phyloP scores from a whole-genome alignment of 108 stramenopile species.

The Poteriospumella lacustris region DNA sequence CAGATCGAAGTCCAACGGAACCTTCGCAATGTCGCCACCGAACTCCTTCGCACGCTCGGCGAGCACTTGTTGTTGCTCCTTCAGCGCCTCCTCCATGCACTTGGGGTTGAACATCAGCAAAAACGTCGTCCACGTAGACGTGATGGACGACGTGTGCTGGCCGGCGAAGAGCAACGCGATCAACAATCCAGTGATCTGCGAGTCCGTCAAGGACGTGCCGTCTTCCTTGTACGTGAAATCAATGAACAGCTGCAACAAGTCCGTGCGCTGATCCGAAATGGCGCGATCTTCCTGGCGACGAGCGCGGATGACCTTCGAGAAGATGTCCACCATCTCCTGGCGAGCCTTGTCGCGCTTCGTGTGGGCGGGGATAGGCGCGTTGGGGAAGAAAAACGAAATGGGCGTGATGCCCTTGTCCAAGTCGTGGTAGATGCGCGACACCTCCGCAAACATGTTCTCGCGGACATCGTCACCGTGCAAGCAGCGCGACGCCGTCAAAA shows the following conservation, averaged over 20 bases:
- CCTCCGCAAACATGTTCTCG: constrained; percentile 86
- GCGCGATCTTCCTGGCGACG: constrained; percentile 66
- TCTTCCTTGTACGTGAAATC: constrained; percentile 93
- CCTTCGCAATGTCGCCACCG: not conserved
- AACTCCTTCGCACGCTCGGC: too few relatives aligned
- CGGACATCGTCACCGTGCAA: constrained; percentile 97
- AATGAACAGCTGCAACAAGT: constrained; percentile 91
- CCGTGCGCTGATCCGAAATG: constrained; percentile 68
- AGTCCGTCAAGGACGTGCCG: constrained; percentile 74
- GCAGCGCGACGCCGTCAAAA: constrained; percentile 88
- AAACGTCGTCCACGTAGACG: constrained; percentile 87
- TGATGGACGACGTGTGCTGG: constrained; percentile 96
- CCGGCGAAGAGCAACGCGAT: constrained; percentile 98
- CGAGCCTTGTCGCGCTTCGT: constrained; percentile 66
- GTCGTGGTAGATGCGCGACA: constrained; percentile 85
- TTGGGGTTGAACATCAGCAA: constrained; percentile 73
- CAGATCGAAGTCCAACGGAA: constrained; percentile 53
- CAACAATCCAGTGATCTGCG: constrained; percentile 90
- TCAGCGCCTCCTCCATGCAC: constrained; percentile 67
- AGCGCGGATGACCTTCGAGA: constrained; percentile 78
- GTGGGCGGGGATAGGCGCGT: constrained; percentile 83
- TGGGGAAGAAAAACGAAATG: constrained; percentile 90
- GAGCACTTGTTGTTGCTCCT: constrained; percentile 62
- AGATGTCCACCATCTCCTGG: constrained; percentile 82
- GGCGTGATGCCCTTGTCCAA: constrained; percentile 96